Base-by-base conservation (phyloP, 257 asterid genomes). In the Capsicum chinense region DNA sequence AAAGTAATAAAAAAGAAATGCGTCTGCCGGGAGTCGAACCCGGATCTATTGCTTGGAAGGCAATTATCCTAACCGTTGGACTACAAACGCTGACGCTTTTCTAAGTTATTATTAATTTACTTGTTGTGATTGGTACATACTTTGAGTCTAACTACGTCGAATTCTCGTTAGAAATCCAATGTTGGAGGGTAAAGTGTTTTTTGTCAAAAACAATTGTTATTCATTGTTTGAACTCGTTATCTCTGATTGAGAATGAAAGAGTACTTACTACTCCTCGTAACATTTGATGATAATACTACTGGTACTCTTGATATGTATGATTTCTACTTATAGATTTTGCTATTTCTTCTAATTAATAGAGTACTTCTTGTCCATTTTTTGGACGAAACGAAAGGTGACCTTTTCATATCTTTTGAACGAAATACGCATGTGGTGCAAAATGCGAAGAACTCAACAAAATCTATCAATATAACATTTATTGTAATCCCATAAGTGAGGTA, bases 21-120 rank as follows among this genome's bases (percentile, higher is more conserved):
- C 93, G 93, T 26, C 33, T 26, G 33, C 95, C 92, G 93, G 92
- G 93, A 91, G 98, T 96, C 97, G 95, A 96, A 94, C 98, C 98
- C 98, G 97, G 97, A 94, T 93, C 98, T 94, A 92, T 94, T 94
- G 98, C 98, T 94, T 96, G 98, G 98, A 96, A 90, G 95, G 98
- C 97, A 93, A 96, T 92, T 96, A 96, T 96, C 98, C 97, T 92
- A 88, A 92, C 92, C 93, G 95, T 93, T 93, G 98, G 97, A 92
- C 98, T 94, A 93, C 95, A 94, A 84, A 94, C 93, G 80, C 62
- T 47, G 5, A 39, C 1, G 3, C 42, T 39, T 2, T 39, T 2
- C 42, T 2, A 39, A 39, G 42, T 2, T 39, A 4, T 4, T 39
- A 39, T 2, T 0, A 26, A 26, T 26, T 26, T 26, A 26, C 33